phyloP scores from a whole-genome alignment of 257 asterid genomes.

The Penstemon eatonii region DNA sequence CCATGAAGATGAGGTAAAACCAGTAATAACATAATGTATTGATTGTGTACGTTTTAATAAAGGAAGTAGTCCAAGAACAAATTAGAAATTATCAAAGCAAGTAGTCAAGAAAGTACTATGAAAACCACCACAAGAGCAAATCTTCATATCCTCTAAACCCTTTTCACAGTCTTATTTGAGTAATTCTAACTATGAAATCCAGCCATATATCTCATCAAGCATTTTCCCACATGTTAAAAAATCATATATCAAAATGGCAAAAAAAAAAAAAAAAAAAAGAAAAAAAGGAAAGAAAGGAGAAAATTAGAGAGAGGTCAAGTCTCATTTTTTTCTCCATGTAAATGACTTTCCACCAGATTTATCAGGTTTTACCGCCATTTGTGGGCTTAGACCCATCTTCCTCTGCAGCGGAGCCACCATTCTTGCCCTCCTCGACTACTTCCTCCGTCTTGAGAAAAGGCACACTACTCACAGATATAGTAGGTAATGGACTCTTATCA shows the following conservation, averaged over 20 bases:
- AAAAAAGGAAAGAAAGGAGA: background rate
- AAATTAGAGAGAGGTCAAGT: background rate
- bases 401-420: constrained; percentile 21
- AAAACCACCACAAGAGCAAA: constrained; percentile 3
- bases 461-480: constrained; percentile 30
- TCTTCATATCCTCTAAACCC: constrained; percentile 9
- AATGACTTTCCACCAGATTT: background rate
- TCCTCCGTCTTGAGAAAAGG: constrained; percentile 32
- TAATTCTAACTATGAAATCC: constrained; percentile 17
- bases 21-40: too few species aligned
- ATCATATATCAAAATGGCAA: constrained; percentile 1
- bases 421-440: background rate
- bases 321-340: background rate
- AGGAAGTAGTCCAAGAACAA: background rate
- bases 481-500: background rate
- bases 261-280: background rate
- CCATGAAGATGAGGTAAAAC: too few species aligned
- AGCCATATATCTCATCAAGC: background rate
- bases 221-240: background rate
- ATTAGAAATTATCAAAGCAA: background rate
- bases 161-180: constrained; percentile 12
- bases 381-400: constrained; percentile 19
- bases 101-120: background rate
- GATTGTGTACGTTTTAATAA: too few species aligned
- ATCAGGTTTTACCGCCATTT: constrained; percentile 16